Evolutionary conservation across 805 yeast species (phyloP).

Genomic region (Wickerhamiella sorbophila): DNA sequence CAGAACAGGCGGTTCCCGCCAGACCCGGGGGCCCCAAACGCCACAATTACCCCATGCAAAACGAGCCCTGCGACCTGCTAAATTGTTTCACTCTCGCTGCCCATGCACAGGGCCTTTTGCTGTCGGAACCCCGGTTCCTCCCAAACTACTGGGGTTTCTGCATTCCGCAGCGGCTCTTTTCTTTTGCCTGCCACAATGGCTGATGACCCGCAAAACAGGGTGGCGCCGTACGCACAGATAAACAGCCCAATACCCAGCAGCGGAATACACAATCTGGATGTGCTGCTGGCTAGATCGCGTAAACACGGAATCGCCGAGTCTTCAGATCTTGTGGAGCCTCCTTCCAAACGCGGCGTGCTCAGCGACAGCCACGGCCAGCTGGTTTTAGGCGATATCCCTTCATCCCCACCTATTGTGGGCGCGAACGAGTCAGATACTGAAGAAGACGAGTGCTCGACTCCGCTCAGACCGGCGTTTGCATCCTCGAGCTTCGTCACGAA

Average conservation of each 20-base stretch:
- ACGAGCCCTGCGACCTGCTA: too few relatives aligned
- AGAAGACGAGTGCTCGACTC: background rate
- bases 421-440: background rate
- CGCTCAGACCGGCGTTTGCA: background rate
- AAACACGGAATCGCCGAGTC: background rate
- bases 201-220: background rate
- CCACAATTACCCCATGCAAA: too few relatives aligned
- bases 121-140: too few relatives aligned
- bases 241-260: background rate
- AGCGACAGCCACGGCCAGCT: background rate
- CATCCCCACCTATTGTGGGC: background rate
- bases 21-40: too few relatives aligned
- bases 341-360: background rate
- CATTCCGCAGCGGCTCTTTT: too few relatives aligned
- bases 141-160: too few relatives aligned
- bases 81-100: too few relatives aligned
- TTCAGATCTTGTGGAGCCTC: background rate
- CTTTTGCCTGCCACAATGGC: background rate
- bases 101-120: too few relatives aligned
- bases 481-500: background rate
- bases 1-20: too few relatives aligned
- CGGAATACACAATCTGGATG: background rate
- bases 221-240: background rate
- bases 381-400: background rate
- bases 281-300: background rate